Conservation (phyloP, 306 rosid species). For the Sechiopsis laciniata region DNA sequence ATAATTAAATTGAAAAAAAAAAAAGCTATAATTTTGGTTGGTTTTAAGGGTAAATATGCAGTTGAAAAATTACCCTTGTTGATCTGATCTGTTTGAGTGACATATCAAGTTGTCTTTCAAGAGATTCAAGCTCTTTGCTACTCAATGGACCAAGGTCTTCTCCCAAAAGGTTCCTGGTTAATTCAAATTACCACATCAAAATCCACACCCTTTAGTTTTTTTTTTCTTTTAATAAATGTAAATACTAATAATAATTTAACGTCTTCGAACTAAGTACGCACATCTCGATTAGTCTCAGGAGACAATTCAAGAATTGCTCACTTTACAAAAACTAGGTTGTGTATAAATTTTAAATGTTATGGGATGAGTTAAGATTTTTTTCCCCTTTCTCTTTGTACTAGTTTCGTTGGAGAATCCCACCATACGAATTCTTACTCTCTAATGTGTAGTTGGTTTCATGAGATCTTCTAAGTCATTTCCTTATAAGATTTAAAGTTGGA, state of each 20-base stretch:
- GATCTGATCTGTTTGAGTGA: conserved; percentile 92
- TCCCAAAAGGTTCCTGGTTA: conserved; percentile 74
- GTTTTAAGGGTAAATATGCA: neutral
- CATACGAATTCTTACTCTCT: no score
- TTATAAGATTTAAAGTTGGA: no score
- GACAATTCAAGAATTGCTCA: neutral
- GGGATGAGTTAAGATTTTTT: no score
- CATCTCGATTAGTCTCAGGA: neutral
- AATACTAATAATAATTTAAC: no score
- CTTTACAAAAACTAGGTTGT: no score
- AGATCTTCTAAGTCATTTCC: no score
- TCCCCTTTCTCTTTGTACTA: no score
- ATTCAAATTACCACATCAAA: neutral
- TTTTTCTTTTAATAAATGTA: no score
- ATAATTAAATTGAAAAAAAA: neutral
- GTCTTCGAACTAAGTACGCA: neutral
- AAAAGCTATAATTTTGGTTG: neutral
- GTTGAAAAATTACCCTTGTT: conserved; percentile 50
- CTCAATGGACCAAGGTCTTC: conserved; percentile 87
- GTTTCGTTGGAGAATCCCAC: no score
- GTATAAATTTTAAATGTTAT: no score
- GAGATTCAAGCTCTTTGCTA: conserved; percentile 90
- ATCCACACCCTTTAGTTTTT: neutral
- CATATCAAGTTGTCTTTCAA: conserved; percentile 89
- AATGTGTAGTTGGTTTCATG: no score